phyloP scores from a whole-genome alignment of 2,329 filamentous ascomycete species.

The Aquanectria penicillioides region DNA sequence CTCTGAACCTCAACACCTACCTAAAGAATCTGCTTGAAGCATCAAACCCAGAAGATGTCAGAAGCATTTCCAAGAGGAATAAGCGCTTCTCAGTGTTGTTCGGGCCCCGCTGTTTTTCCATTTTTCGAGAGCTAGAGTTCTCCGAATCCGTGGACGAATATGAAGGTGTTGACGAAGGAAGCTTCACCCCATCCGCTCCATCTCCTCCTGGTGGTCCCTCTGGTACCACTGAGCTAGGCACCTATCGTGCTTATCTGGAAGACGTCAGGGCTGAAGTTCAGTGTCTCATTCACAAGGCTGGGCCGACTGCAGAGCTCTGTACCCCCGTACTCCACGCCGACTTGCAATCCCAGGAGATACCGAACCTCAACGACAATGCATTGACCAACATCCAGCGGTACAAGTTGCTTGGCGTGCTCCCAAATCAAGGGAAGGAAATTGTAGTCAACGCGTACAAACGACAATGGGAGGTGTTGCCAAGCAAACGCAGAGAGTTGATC shows the following conservation, averaged over 20 bases:
- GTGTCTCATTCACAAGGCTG: conserved; percentile 50
- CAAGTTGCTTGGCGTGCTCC: conserved; percentile 50
- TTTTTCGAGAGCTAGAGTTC: conserved; percentile 63
- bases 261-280: conserved; percentile 61
- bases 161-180: conserved; percentile 52
- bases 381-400: conserved; percentile 48
- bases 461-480: conserved; percentile 51
- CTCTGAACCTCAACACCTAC: conserved; percentile 61
- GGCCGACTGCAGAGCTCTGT: conserved; percentile 47
- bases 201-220: conserved; percentile 46
- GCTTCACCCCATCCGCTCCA: conserved; percentile 48
- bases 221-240: conserved; percentile 50
- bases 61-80: conserved; percentile 65
- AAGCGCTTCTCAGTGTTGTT: conserved; percentile 66
- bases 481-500: conserved; percentile 43
- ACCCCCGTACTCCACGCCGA: conserved; percentile 44
- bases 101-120: conserved; percentile 57
- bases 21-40: conserved; percentile 59
- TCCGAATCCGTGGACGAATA: conserved; percentile 50
- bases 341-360: conserved; percentile 46
- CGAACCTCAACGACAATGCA: conserved; percentile 37
- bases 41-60: conserved; percentile 45
- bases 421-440: conserved; percentile 47
- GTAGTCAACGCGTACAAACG: conserved; percentile 52
- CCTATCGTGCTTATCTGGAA: conserved; percentile 59